Evolutionary conservation across 1,284 basidiomycete genomes (phyloP), one percentile per base, ranked within the genome.

Genomic region (Agroathelia rolfsii): DNA sequence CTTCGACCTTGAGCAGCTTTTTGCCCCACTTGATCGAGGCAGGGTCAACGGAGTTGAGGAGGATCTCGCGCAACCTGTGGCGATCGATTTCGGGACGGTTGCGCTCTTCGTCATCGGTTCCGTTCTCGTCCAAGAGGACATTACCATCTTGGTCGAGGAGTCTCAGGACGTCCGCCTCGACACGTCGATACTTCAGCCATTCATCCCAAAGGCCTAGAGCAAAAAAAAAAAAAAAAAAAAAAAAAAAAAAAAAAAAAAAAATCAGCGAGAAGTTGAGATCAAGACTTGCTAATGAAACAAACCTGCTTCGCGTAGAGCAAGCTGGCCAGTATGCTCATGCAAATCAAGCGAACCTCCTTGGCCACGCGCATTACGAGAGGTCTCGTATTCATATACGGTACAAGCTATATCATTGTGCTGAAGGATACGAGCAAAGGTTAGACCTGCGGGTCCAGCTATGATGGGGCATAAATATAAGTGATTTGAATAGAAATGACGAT

Each of bases 261-360:
- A n/a, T n/a, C n/a, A n/a, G n/a, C n/a, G n/a, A n/a, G n/a, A n/a
- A n/a, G n/a, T n/a, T n/a, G n/a, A n/a, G n/a, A n/a, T n/a, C n/a
- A n/a, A n/a, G n/a, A n/a, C n/a, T n/a, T n/a, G n/a, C n/a, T n/a
- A n/a, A n/a, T n/a, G n/a, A n/a, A 43, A 40, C 3, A 59, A 42
- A 8, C 55, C 55, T 3, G 55, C 53, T 18, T 43, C 47, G 7
- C 43, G 37, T n/a, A 60, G 37, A 3, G 54, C 58, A 10, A 34
- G 34, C 34, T 51, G 53, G 7, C 62, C 62, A 4, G 54, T 54
- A 17, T 51, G 48, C 3, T 40, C 34, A 39, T 64, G 60, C 17
- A 66, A 37, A 43, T 64, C 62, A 18, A 66, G 52, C 7, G 53
- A 47, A 7, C 63, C 62, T 12, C 61, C 61, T 35, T 61, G 58